Conservation (phyloP, 768 basidiomycete genomes). For the Mycena latifolia region DNA sequence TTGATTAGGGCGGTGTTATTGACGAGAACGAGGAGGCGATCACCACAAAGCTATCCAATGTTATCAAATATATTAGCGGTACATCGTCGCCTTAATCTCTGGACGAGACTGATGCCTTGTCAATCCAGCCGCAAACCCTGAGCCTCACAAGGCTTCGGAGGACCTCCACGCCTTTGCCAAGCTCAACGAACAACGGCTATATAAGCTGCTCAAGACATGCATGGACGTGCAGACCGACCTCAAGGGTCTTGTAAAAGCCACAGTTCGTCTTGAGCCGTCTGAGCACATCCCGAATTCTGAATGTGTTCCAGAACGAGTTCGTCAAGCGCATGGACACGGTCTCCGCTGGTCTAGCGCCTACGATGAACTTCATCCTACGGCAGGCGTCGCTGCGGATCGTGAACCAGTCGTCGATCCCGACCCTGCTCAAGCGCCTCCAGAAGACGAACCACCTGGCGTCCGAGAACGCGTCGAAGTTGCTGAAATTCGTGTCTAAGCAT, state of each 20-base stretch:
- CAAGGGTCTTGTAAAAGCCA: conserved; percentile 82
- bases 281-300: neutral
- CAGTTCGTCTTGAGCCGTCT: conserved; percentile 71
- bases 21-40: conserved; percentile 83
- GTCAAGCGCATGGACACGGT: conserved; percentile 80
- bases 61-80: conserved; percentile 75
- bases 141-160: conserved; percentile 79
- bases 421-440: conserved; percentile 77
- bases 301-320: conserved; percentile 75
- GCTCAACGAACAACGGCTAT: conserved; percentile 86
- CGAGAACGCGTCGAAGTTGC: conserved; percentile 63
- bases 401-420: conserved; percentile 89
- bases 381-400: conserved; percentile 78
- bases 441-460: conserved; percentile 56
- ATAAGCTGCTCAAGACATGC: conserved; percentile 85
- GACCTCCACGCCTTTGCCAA: conserved; percentile 89
- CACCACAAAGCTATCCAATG: conserved; percentile 61
- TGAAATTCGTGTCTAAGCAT: conserved; percentile 79
- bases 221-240: conserved; percentile 89
- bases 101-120: conserved; percentile 15
- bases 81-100: conserved; percentile 38
- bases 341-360: conserved; percentile 68
- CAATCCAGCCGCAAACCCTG: conserved; percentile 62
- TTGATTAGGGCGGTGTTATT: conserved; percentile 86
- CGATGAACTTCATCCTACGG: conserved; percentile 79